Evolutionary conservation across 2,329 filamentous ascomycete species (phyloP).

Genomic region (Talaromyces albobiverticillius): DNA sequence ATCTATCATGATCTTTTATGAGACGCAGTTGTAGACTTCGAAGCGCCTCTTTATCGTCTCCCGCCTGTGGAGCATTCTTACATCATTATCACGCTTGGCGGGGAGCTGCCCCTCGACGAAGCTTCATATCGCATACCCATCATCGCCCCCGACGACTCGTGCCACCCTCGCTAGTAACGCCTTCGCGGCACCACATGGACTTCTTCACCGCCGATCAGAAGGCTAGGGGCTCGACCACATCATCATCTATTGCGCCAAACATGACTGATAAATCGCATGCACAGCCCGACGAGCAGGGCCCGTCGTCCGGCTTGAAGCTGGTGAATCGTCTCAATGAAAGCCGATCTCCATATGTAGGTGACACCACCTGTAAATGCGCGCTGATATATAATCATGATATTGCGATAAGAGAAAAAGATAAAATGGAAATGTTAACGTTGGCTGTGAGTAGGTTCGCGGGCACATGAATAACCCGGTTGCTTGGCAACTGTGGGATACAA

Average conservation of each 20-base stretch:
- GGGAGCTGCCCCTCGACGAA: constrained; percentile 12
- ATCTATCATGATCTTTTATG: neutral
- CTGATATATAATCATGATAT: neutral
- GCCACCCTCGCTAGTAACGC: constrained; percentile 1
- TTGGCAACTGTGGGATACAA: constrained; percentile 85
- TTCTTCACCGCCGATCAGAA: neutral
- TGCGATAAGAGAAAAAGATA: too few relatives aligned
- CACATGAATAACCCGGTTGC: constrained; percentile 79
- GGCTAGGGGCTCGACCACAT: neutral
- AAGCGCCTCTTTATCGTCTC: neutral
- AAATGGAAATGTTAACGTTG: neutral
- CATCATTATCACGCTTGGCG: constrained; percentile 12
- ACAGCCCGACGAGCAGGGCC: constrained; percentile 27
- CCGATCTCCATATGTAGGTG: constrained; percentile 65
- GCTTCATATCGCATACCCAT: neutral
- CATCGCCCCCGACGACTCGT: neutral
- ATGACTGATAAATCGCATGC: constrained; percentile 28
- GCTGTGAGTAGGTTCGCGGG: constrained; percentile 56
- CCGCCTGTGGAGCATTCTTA: neutral
- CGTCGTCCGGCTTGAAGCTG: constrained; percentile 34
- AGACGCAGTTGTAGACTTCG: neutral
- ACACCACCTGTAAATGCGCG: neutral
- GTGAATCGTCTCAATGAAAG: constrained; percentile 60
- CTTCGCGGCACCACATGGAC: neutral
- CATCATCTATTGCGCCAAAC: neutral